Evolutionary conservation across 768 basidiomycete genomes (phyloP).

Genomic region (Leccinum truebloodii): DNA sequence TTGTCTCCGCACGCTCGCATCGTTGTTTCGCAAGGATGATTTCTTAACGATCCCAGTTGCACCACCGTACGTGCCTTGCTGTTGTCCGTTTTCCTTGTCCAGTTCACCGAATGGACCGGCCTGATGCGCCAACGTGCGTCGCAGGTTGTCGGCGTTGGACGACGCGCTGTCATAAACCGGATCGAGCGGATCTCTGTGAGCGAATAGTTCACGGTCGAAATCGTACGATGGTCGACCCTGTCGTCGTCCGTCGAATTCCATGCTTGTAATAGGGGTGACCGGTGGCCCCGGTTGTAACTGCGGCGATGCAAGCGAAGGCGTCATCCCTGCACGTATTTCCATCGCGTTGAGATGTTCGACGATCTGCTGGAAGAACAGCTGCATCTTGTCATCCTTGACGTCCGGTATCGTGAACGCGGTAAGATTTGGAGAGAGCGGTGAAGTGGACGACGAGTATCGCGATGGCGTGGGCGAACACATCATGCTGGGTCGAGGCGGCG

Average conservation of each 20-base stretch:
- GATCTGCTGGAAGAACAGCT: constrained; percentile 84
- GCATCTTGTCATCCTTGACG: constrained; percentile 72
- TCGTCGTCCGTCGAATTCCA: constrained; percentile 24
- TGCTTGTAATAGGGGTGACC: constrained; percentile 14
- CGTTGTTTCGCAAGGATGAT: constrained; percentile 44
- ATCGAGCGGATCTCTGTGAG: constrained; percentile 41
- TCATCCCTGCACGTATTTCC: constrained; percentile 49
- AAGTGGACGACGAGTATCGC: constrained; percentile 29
- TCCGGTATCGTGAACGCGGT: constrained; percentile 63
- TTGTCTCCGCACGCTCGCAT: constrained; percentile 14
- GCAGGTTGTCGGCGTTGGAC: constrained; percentile 7
- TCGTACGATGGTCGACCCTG: constrained; percentile 11
- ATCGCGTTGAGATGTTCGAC: constrained; percentile 77
- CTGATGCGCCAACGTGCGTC: not conserved
- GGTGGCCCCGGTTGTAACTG: constrained; percentile 12
- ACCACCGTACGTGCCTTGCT: not conserved
- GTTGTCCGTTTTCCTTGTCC: constrained; percentile 61
- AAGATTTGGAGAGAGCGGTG: constrained; percentile 39
- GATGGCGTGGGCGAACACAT: constrained; percentile 24
- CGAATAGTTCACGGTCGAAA: not conserved
- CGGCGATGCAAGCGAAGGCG: constrained; percentile 19
- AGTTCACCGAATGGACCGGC: constrained; percentile 22
- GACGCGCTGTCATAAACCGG: constrained; percentile 12
- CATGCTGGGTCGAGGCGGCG: constrained; percentile 25
- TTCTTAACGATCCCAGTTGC: constrained; percentile 37